Evolutionary conservation across 176 grass and related monocot genomes (phyloP), one percentile per base, ranked within the genome.

Genomic region (Bothriochloa decipiens): DNA sequence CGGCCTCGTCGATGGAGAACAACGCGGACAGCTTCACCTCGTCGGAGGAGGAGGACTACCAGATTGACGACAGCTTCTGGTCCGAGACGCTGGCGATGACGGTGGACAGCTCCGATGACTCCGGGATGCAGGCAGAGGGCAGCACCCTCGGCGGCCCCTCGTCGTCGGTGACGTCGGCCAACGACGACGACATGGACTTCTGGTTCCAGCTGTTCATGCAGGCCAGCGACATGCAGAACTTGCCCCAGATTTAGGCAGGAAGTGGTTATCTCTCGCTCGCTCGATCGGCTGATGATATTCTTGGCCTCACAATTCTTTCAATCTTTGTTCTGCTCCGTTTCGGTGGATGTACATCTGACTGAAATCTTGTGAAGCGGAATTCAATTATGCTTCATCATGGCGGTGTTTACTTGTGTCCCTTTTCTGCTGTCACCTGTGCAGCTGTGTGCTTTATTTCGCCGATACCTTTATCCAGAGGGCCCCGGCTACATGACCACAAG

Each of bases 51-150:
- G 86, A 89, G 22, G 76, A 87, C 26, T 72, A 69, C 72, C 82
- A 71, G 47, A 94, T 94, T 3, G 94, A 97, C 22, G 94, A 97
- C 47, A 93, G 82, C 45, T 97, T 97, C 70, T 94, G 91, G 91
- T 90, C 79, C 1, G 91, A 97, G 76, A 76, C 87, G 42, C 86
- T 94, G 81, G 88, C 85, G 11, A 88, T 87, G 61, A 46, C 85
- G n/a, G 63, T 70, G 40, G 83, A 86, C 55, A 75, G 86, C 47
- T 45, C 45, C 36, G 28, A 49, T 17, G 72, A 40, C 52, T 75
- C 71, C 42, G 47, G 17, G 65, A 69, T 78, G 67, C 72, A 76
- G 13, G 46, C 37, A 4, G 73, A 74, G 32, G 69, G 18, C 26
- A 71, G 70, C 22, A 47, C 55, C 8, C 20, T 73, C 27, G 74